A percentile compares a stretch with the other conserved stretches of the same genome.
These are phyloP conservation scores for Saksenaea vasiformis DNA, from an alignment of 371 early-diverging fungal genomes.

Conservation along the genomic window DNA sequence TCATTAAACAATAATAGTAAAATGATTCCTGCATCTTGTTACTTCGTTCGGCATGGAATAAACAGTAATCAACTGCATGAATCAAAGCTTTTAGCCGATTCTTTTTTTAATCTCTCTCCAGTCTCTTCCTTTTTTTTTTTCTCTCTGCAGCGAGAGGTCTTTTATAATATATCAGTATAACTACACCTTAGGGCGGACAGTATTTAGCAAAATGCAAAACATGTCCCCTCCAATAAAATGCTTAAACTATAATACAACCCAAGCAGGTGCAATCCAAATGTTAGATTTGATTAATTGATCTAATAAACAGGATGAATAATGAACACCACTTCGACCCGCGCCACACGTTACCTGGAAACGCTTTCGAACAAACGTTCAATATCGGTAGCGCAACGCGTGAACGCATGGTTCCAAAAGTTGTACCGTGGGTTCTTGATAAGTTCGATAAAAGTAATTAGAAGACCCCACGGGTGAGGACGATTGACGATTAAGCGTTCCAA, in stretches of 20 bases:
- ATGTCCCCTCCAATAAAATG: conserved; percentile 2
- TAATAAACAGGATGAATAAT: conserved; percentile 10
- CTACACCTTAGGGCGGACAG: background rate
- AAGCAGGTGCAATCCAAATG: conserved; percentile 12
- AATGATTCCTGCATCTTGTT: too few relatives aligned
- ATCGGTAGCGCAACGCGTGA: conserved; percentile 74
- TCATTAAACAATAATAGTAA: too few relatives aligned
- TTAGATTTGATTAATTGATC: conserved; percentile 53
- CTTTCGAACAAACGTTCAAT: conserved; percentile 75
- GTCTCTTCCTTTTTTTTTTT: too few relatives aligned
- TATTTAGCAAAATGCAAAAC: background rate
- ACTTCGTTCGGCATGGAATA: too few relatives aligned
- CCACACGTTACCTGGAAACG: conserved; percentile 57
- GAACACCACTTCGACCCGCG: conserved; percentile 3
- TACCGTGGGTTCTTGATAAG: conserved; percentile 92
- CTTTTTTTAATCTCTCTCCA: conserved; percentile 3
- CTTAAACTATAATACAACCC: conserved; percentile 6
- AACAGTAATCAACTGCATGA: background rate
- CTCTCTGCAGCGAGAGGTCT: background rate
- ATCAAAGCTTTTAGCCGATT: too few relatives aligned
- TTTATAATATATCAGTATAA: background rate
- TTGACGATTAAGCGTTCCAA: conserved; percentile 95
- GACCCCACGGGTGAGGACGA: conserved; percentile 97
- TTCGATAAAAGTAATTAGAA: conserved; percentile 96
- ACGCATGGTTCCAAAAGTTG: conserved; percentile 85